These are phyloP conservation scores for Aurantiochytrium sp. DNA, from an alignment of 108 stramenopile species.

Conservation along the genomic window DNA sequence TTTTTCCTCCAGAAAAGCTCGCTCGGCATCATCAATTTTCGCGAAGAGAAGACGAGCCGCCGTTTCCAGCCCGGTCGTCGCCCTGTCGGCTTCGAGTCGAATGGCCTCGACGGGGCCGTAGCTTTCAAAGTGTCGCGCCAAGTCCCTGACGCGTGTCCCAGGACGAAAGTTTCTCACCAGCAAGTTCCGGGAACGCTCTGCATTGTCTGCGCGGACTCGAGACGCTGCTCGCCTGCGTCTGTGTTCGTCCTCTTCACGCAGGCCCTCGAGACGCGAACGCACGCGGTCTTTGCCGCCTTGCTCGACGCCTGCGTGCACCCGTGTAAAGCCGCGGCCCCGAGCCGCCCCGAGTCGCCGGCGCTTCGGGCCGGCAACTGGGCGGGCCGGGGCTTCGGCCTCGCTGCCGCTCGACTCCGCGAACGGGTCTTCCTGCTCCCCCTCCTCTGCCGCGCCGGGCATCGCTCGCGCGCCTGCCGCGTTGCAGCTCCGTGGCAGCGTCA, in stretches of 20 bases:
- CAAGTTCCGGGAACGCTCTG: not conserved
- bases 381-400: not conserved
- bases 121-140: not conserved
- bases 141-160: not conserved
- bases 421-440: not conserved
- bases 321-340: not conserved
- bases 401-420: not conserved
- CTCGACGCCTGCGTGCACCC: not conserved
- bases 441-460: too few relatives aligned
- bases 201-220: not conserved
- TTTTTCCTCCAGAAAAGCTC: not conserved
- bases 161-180: not conserved
- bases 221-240: not conserved
- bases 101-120: not conserved
- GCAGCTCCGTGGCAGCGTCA: too few relatives aligned
- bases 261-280: not conserved
- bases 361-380: not conserved
- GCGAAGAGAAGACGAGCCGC: not conserved
- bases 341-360: not conserved
- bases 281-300: not conserved
- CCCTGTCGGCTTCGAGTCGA: not conserved
- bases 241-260: not conserved
- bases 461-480: too few relatives aligned
- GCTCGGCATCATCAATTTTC: not conserved
- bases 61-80: not conserved